Base-by-base conservation (phyloP, 2,329 filamentous ascomycete genomes). In the Arthrobotrys iridis region DNA sequence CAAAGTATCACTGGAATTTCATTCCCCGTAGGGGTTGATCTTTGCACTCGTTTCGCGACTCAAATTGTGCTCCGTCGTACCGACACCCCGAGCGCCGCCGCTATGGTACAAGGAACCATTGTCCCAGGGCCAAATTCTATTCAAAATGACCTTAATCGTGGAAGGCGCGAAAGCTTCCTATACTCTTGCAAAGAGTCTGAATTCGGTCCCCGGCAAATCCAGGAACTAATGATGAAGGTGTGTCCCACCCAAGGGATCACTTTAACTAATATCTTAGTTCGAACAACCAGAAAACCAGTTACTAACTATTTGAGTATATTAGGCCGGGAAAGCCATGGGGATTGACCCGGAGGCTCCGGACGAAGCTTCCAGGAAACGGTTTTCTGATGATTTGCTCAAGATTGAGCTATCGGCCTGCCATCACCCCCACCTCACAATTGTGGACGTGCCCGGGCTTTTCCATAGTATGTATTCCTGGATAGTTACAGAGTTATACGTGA, bases 361-460 rank as follows among this genome's bases (percentile, higher is more conserved):
- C n/a, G 20, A 45, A n/a, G 3, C 33, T 2, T 8, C 10, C 28
- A n/a, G 52, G 4, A 46, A 59, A 46, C 55, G 71, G 6, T 79
- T 79, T 45, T 77, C 77, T 10, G 73, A 78, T 22, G 78, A 79
- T 48, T 64, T 79, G 3, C 58, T 79, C 10, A 78, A 75, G 50
- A 77, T 79, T 40, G 77, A 79, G 37, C 20, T 79, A 7, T 74
- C 64, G 33, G 78, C 10, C 4, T 77, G 77, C 2, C 3, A 46
- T 6, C 60, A 76, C 6, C 60, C 72, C 5, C 77, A 79, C 41
- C 77, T 79, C 18, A 79, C 72, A 11, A 73, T 79, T 4, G 76
- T 79, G n/a, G 78, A 79, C 55, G 59, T 79, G 3, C 78, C 78
- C 4, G 78, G 78, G 2, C 62, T 79, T 11, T 79, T 79, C 26